Evolutionary conservation across 2,329 filamentous ascomycete species (phyloP).

Genomic region (Beauveria rudraprayagi): DNA sequence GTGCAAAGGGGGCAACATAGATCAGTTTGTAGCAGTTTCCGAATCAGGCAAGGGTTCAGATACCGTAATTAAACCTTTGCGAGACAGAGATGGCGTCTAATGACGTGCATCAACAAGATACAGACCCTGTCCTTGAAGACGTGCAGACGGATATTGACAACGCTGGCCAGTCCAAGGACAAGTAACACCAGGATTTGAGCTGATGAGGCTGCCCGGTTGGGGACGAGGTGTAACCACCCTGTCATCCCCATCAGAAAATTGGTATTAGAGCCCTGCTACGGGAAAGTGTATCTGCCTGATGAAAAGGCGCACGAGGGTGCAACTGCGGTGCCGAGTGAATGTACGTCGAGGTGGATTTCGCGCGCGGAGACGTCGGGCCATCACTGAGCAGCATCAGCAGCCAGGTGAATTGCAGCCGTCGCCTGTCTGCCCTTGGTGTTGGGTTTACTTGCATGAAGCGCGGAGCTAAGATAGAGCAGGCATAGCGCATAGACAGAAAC

Average conservation of each 20-base stretch:
- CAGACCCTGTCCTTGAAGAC: not conserved
- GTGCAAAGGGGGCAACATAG: not conserved
- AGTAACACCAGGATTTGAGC: not conserved
- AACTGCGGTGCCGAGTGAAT: not conserved
- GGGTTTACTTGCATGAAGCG: not conserved
- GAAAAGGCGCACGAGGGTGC: not conserved
- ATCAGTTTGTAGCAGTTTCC: not conserved
- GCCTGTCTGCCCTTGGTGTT: not conserved
- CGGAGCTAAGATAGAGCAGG: not conserved
- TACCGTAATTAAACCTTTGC: constrained; percentile 1
- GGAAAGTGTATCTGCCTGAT: not conserved
- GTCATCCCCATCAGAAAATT: not conserved
- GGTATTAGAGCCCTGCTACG: too few species aligned
- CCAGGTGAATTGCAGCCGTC: not conserved
- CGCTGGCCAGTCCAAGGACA: not conserved
- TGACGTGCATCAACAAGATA: constrained; percentile 1
- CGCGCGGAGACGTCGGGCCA: not conserved
- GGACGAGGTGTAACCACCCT: not conserved
- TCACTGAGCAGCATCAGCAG: too few species aligned
- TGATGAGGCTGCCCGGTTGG: not conserved
- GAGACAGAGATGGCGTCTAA: not conserved
- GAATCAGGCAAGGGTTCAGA: not conserved
- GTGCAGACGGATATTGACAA: not conserved
- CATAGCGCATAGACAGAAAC: not conserved
- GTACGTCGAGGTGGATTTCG: not conserved